Evolutionary conservation across 75 land plant genomes (phyloP).

Genomic region (Sequoiadendron giganteum): DNA sequence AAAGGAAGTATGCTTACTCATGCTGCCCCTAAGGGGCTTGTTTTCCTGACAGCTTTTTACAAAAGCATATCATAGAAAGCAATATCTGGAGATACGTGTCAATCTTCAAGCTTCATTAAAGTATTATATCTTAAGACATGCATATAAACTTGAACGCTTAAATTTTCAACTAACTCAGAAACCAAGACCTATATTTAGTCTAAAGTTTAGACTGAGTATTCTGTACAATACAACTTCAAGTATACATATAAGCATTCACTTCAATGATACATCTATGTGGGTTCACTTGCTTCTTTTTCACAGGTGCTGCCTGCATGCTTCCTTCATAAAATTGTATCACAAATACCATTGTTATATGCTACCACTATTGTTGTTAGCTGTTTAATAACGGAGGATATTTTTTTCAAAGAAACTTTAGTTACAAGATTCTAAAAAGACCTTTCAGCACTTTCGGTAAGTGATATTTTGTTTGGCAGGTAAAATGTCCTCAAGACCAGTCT

Average conservation of each 20-base stretch:
- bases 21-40: not conserved
- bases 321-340: not conserved
- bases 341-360: not conserved
- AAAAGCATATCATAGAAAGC: not conserved
- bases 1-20: not conserved
- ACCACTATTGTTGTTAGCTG: not conserved
- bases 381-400: not conserved
- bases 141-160: not conserved
- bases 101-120: not conserved
- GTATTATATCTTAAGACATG: not conserved
- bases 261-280: not conserved
- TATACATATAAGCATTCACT: too few species aligned
- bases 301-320: not conserved
- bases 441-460: not conserved
- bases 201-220: not conserved
- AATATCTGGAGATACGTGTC: not conserved
- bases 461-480: not conserved
- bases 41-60: too few species aligned
- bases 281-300: not conserved
- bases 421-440: not conserved
- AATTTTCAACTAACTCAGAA: not conserved
- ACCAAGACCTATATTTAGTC: not conserved
- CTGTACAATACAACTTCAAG: not conserved
- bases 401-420: not conserved
- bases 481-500: not conserved